These are phyloP conservation scores for Aspergillus costaricaensis DNA, from an alignment of 2,329 filamentous ascomycete genomes.

Conservation along the genomic window DNA sequence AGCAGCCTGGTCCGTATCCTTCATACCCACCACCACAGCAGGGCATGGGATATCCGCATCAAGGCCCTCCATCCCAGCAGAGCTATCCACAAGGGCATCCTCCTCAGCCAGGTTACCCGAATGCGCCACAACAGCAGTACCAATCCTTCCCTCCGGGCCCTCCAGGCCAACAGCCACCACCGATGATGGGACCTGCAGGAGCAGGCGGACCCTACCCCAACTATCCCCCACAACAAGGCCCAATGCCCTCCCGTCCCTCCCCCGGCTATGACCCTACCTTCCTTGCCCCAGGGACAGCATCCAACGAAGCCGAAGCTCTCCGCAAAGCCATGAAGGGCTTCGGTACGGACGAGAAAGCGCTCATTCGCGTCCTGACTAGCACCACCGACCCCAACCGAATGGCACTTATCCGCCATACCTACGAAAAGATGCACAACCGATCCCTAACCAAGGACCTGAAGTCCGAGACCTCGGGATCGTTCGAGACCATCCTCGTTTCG, in stretches of 20 bases:
- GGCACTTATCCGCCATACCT: conserved; percentile 63
- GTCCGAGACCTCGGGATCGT: conserved; percentile 71
- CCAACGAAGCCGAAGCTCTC: conserved; percentile 61
- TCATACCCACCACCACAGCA: background rate
- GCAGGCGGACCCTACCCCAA: background rate
- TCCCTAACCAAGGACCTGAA: conserved; percentile 72
- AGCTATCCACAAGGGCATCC: background rate
- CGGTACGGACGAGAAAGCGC: conserved; percentile 47
- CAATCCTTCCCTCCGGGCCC: conserved; percentile 11
- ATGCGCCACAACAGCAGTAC: background rate
- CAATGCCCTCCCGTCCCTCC: conserved; percentile 59
- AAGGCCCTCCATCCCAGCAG: conserved; percentile 1
- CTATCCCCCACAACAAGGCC: background rate
- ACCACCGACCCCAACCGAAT: conserved; percentile 72
- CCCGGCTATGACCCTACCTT: conserved; percentile 68
- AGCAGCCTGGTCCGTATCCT: background rate
- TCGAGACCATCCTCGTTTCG: conserved; percentile 68
- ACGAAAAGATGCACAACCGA: conserved; percentile 61
- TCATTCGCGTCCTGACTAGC: conserved; percentile 67
- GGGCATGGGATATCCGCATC: background rate
- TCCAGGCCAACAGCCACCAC: conserved; percentile 4
- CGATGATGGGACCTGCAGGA: background rate
- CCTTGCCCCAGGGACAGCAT: conserved; percentile 65
- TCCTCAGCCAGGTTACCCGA: conserved; percentile 1
- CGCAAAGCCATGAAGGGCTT: conserved; percentile 77